A percentile compares a stretch with the other conserved stretches of the same genome.
These are phyloP conservation scores for Cladophialophora chaetospira DNA, from an alignment of 2,329 filamentous ascomycete species.

Conservation along the genomic window DNA sequence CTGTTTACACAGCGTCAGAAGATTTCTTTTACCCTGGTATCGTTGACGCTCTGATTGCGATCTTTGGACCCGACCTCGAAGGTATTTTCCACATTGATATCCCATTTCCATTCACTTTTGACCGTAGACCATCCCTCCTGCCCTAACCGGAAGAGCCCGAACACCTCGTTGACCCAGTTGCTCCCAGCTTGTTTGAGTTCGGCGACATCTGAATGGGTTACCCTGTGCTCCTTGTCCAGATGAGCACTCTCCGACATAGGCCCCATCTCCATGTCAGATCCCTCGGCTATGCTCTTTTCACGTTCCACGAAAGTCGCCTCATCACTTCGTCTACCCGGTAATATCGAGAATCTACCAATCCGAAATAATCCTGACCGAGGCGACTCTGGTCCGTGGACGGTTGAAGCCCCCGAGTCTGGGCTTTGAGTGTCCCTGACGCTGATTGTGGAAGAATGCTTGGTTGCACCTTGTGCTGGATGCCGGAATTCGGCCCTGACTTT, in stretches of 20 bases:
- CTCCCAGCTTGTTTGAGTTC: conserved; percentile 4
- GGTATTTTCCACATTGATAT: conserved; percentile 16
- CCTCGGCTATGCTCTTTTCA: conserved; percentile 11
- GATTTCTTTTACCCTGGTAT: background rate
- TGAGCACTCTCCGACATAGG: background rate
- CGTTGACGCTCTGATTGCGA: conserved; percentile 1
- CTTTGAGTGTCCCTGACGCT: background rate
- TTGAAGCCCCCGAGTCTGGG: conserved; percentile 9
- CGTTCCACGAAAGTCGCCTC: conserved; percentile 19
- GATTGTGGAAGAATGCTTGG: conserved; percentile 1
- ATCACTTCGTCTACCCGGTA: conserved; percentile 16
- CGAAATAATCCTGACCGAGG: conserved; percentile 7
- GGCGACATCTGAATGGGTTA: conserved; percentile 10
- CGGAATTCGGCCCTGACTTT: conserved; percentile 64
- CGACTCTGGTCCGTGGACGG: background rate
- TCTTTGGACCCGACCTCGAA: conserved; percentile 19
- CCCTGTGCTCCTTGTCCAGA: background rate
- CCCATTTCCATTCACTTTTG: conserved; percentile 13
- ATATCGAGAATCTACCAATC: conserved; percentile 8
- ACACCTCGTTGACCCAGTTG: conserved; percentile 25
- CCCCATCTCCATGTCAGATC: conserved; percentile 14
- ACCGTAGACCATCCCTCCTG: conserved; percentile 16
- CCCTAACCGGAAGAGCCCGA: conserved; percentile 19
- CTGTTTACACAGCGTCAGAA: background rate
- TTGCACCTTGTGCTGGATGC: conserved; percentile 30